Percentiles rank a stretch among this genome's conserved stretches.
These are phyloP conservation scores for Tuber umbilicatum DNA, from an alignment of 495 filamentous ascomycete genomes.

Conservation along the genomic window DNA sequence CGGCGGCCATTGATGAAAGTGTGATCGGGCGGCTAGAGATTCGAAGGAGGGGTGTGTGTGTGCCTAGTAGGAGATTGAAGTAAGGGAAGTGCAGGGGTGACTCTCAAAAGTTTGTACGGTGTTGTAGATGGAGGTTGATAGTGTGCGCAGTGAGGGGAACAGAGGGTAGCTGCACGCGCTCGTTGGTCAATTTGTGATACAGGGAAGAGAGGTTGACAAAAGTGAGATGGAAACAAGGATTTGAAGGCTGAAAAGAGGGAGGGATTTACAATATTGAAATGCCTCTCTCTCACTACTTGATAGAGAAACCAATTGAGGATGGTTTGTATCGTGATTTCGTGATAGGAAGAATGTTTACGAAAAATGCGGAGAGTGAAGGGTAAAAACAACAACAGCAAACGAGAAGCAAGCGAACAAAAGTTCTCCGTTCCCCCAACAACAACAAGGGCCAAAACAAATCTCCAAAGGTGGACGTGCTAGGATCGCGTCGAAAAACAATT, in stretches of 20 bases:
- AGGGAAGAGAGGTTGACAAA: neutral
- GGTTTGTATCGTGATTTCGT: neutral
- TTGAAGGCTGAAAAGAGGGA: neutral
- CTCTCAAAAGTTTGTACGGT: constrained; percentile 7
- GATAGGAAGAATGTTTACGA: neutral
- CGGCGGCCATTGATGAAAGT: constrained; percentile 20
- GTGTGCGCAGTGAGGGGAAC: constrained; percentile 1
- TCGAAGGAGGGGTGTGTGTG: constrained; percentile 14
- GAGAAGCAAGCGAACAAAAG: neutral
- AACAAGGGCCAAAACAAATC: neutral
- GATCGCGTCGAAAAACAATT: neutral
- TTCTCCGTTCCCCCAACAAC: neutral
- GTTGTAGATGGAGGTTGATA: constrained; percentile 10
- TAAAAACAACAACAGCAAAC: neutral
- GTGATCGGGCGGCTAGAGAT: neutral
- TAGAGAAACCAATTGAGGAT: neutral
- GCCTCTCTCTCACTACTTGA: neutral
- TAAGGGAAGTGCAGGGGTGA: constrained; percentile 12
- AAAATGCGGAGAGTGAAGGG: neutral
- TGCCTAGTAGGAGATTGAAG: constrained; percentile 8
- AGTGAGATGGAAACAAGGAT: neutral
- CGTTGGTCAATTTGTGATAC: constrained; percentile 3
- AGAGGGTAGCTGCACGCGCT: neutral
- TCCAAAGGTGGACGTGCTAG: neutral
- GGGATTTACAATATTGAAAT: neutral